Base-by-base conservation (phyloP, 2,329 filamentous ascomycete species). In the Xylariales sp. region DNA sequence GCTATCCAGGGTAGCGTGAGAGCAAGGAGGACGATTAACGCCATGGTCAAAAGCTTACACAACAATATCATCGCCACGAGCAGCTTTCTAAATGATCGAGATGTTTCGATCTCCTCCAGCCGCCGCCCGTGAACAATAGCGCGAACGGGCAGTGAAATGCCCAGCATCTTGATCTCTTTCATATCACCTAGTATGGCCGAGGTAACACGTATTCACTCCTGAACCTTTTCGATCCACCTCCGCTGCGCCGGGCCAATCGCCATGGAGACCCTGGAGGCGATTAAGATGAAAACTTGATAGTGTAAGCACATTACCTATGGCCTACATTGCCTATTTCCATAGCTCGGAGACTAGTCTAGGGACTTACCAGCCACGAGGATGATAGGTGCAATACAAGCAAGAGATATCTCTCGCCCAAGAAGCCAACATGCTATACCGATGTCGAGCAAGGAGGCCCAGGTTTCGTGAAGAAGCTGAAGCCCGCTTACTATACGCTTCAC, bases 181-280 rank as follows among this genome's bases (percentile, higher is more conserved):
- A 72, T 67, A 4, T 63, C 59, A n/a, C 54, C 54, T 0, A 71
- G 56, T 51, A 67, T 59, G 5, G 52, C 53, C 1, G 59, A 53
- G 0, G 67, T 71, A 4, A 62, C 54, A 5, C 58, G 54, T 4
- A 70, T 58, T 8, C 68, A 62, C 29, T 60, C 53, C 47, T 71
- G 60, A 10, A 70, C 63, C 18, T 53, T 60, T 33, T 64, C 60
- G 24, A 66, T 61, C 68, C 67, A 71, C 2, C 51, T 46, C 48
- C 42, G 57, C 45, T 51, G 56, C 23, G 46, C 59, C 11, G 18
- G 42, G 17, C 36, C 50, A 10, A 40, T 41, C 4, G 37, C 35
- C 15, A 24, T 39, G 11, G 43, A 30, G 15, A 55, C 23, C 13
- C 14, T 13, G 8, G 15, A 15, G 20, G 19, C n/a, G 10, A 17